Evolutionary conservation across 2,329 filamentous ascomycete genomes (phyloP), one percentile per base, ranked within the genome.

Genomic region (Hortaea werneckii): DNA sequence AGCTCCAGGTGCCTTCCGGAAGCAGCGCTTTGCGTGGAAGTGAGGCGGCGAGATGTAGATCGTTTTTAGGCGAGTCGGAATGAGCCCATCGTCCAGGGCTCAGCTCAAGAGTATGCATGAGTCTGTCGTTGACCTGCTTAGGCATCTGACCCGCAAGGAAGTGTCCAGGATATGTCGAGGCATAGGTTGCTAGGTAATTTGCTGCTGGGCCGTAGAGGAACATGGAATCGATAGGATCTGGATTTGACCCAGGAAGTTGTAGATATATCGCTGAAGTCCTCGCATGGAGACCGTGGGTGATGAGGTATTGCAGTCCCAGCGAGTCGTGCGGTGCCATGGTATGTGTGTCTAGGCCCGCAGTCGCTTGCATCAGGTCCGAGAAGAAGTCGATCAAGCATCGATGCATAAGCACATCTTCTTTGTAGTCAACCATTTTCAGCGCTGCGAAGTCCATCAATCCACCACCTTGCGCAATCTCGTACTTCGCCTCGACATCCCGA

Each of bases 321-420:
- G 48, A 50, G 11, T 49, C 46, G 9, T 48, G 42, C 28, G 43
- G 41, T n/a, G 30, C 6, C 49, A 41, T 42, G 7, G 45, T 43
- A n/a, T 43, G 41, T n/a, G 47, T 45, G 39, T 46, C 50, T 29
- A 39, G 40, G n/a, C 35, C 32, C 32, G 43, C 50, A 41, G 42
- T 50, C 2, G 69, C 67, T 29, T 65, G 64, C 29, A 81, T 65
- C 2, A 80, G 60, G n/a, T 74, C 69, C 13, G 70, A 67, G 56
- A 71, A 78, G 59, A 80, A 80, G 50, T 77, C 71, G 48, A 81
- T 65, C 37, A 79, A 62, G 5, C 73, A 76, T 64, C 78, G 73
- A 51, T 79, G 72, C 74, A 80, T 77, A 41, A 82, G 63, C 3
- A 80, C 68, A 55, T 82, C 78, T 29, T 71, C 70, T 40, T 67